A percentile compares a stretch with the other conserved stretches of the same genome.
Evolutionary conservation across 129 eudicot genomes (phyloP).

Genomic region (Helianthus annuus): HanXRQr2.0-SUNRISE NC_035441.2:109781151-109781650

Average conservation of each 20-base stretch:
- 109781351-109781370: constrained; percentile 73
- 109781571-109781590: constrained; percentile 93
- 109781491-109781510: constrained; percentile 5
- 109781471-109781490: neutral
- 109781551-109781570: constrained; percentile 92
- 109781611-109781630: constrained; percentile 67
- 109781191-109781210: constrained; percentile 29
- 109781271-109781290: constrained; percentile 54
- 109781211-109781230: constrained; percentile 25
- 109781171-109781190: constrained; percentile 30
- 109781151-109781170: constrained; percentile 44
- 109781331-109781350: constrained; percentile 57
- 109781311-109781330: constrained; percentile 34
- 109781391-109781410: neutral
- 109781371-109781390: constrained; percentile 71
- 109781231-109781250: constrained; percentile 21
- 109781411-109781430: neutral
- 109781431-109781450: neutral
- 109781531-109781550: constrained; percentile 74
- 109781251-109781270: constrained; percentile 28
- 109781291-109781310: constrained; percentile 47
- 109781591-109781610: constrained; percentile 67
- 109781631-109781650: constrained; percentile 95
- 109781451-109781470: no score
- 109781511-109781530: constrained; percentile 82